Evolutionary conservation across 202 grass and related monocot species (phyloP).

Genomic region (Carex sylvatica): DNA sequence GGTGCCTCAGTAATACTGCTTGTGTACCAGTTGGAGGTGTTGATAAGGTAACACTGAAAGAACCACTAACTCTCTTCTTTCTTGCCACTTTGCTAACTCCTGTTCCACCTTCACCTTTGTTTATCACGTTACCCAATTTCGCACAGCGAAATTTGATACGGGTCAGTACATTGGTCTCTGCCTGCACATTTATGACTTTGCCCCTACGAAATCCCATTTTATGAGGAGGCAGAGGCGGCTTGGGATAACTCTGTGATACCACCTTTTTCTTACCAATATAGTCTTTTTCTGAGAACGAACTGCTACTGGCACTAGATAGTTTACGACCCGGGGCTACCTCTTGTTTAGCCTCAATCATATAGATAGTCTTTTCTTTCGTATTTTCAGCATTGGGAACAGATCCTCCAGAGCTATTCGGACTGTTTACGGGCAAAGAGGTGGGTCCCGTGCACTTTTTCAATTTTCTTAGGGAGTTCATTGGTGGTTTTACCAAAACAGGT

Average conservation of each 20-base stretch:
- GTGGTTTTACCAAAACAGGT: conserved; percentile 32
- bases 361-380: conserved; percentile 33
- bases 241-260: not conserved
- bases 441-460: conserved; percentile 30
- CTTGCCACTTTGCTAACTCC: conserved; percentile 10
- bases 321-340: conserved; percentile 9
- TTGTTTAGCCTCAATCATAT: conserved; percentile 37
- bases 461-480: conserved; percentile 30
- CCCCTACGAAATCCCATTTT: conserved; percentile 57
- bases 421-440: conserved; percentile 30
- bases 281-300: conserved; percentile 31
- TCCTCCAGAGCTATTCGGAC: conserved; percentile 26
- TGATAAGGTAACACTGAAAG: not conserved
- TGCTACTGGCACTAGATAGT: conserved; percentile 31
- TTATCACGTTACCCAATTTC: conserved; percentile 12
- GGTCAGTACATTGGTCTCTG: conserved; percentile 31
- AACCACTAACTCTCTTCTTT: conserved; percentile 21
- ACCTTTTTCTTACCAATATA: conserved; percentile 26
- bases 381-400: conserved; percentile 9
- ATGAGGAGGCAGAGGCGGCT: conserved; percentile 20
- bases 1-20: conserved; percentile 61
- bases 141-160: conserved; percentile 47
- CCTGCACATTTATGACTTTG: conserved; percentile 46
- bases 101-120: not conserved
- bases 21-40: conserved; percentile 28